phyloP scores from a whole-genome alignment of 257 asterid species.

The Solanum virginianum region DNA sequence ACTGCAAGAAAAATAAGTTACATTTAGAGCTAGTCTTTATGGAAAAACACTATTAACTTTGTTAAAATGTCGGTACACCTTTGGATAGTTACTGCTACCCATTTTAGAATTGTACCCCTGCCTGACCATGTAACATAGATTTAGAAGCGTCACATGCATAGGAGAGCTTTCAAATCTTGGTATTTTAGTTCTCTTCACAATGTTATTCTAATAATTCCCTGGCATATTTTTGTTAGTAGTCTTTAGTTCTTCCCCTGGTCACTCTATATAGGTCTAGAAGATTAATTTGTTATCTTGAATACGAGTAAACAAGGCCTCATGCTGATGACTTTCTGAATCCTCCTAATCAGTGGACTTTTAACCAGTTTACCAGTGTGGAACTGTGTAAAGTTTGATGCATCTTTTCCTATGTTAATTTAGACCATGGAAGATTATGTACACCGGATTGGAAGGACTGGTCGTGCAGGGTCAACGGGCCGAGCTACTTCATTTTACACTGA shows the following conservation, averaged over 20 bases:
- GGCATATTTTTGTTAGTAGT: background rate
- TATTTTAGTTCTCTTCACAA: background rate
- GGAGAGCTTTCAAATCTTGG: background rate
- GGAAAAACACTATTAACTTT: background rate
- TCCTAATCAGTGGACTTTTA: background rate
- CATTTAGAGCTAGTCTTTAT: background rate
- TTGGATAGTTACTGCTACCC: background rate
- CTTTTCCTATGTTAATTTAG: conserved; percentile 18
- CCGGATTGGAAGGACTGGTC: conserved; percentile 91
- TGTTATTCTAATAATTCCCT: background rate
- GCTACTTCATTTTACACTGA: conserved; percentile 79
- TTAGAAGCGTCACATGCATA: background rate
- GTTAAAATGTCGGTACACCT: background rate
- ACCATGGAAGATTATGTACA: conserved; percentile 91
- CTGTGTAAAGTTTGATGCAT: background rate
- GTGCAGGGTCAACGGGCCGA: conserved; percentile 85
- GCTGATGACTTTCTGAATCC: background rate
- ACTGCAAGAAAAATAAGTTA: conserved; percentile 1
- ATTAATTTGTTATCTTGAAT: background rate
- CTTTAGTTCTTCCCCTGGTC: background rate
- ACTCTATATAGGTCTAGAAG: background rate
- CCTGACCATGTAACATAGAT: background rate
- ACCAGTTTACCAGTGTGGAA: background rate
- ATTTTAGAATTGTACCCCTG: background rate
- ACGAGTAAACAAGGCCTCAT: background rate